Percentiles rank a stretch among this genome's conserved stretches.
Conservation (phyloP, 2,329 filamentous ascomycete genomes). For the Amauroascus niger region DNA sequence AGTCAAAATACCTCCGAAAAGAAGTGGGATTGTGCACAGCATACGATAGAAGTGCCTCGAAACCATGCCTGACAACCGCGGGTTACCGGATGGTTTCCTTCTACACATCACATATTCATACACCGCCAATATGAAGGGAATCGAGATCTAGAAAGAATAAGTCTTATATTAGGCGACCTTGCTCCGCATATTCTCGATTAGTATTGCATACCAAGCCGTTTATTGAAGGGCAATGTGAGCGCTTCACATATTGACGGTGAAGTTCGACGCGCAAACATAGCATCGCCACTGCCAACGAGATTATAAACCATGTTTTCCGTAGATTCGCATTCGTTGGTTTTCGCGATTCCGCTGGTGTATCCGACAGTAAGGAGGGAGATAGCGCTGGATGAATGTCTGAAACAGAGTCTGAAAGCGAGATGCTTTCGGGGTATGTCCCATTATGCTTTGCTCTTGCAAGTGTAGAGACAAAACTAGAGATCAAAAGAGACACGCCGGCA, state of each 20-base stretch:
- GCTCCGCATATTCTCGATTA: neutral
- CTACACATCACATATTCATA: slow-evolving; percentile 35
- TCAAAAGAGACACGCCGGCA: slow-evolving; percentile 32
- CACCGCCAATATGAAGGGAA: slow-evolving; percentile 35
- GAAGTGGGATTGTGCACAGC: slow-evolving; percentile 31
- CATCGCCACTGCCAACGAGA: slow-evolving; percentile 19
- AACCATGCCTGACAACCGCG: slow-evolving; percentile 11
- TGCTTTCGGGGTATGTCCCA: slow-evolving; percentile 7
- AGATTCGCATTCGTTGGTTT: slow-evolving; percentile 12
- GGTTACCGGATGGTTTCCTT: slow-evolving; percentile 20
- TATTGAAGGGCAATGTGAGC: slow-evolving; percentile 36
- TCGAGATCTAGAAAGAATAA: slow-evolving; percentile 25
- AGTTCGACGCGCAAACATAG: slow-evolving; percentile 32
- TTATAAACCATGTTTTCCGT: slow-evolving; percentile 21
- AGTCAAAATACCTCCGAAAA: slow-evolving; percentile 32
- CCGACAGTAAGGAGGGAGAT: neutral
- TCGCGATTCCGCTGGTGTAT: slow-evolving; percentile 12
- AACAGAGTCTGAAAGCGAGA: slow-evolving; percentile 11
- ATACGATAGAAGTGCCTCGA: slow-evolving; percentile 28
- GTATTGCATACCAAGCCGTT: slow-evolving; percentile 27
- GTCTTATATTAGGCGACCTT: neutral
- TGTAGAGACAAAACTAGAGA: slow-evolving; percentile 25
- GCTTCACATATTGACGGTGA: slow-evolving; percentile 33
- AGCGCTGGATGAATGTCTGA: slow-evolving; percentile 1
- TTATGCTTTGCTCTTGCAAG: slow-evolving; percentile 16